Conservation (phyloP, 768 basidiomycete genomes). For the Lanmaoa rubissima region DNA sequence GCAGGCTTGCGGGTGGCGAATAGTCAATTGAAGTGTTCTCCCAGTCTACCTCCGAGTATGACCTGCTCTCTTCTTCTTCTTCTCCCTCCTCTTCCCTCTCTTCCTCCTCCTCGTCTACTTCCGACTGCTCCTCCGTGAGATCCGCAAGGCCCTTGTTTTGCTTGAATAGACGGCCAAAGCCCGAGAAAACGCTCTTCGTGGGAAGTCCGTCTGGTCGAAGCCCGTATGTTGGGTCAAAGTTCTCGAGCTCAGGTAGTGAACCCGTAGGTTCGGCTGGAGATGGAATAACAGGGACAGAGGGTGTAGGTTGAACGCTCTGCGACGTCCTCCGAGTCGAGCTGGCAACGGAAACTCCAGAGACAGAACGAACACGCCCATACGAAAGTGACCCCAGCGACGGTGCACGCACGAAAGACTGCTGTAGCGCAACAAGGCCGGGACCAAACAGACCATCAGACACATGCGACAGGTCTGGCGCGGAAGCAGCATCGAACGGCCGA, state of each 20-base stretch:
- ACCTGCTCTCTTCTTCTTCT: constrained; percentile 23
- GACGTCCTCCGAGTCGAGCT: constrained; percentile 31
- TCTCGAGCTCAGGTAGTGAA: constrained; percentile 56
- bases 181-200: constrained; percentile 74
- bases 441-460: constrained; percentile 17
- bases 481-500: constrained; percentile 38
- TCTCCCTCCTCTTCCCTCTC: constrained; percentile 37
- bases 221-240: constrained; percentile 96
- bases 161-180: constrained; percentile 72
- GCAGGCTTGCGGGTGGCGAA: constrained; percentile 44
- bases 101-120: constrained; percentile 35
- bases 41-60: constrained; percentile 73
- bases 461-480: constrained; percentile 41
- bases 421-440: constrained; percentile 11
- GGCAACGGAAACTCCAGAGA: constrained; percentile 41
- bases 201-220: constrained; percentile 90
- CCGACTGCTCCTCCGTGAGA: constrained; percentile 64
- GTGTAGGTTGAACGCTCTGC: constrained; percentile 16
- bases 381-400: constrained; percentile 19
- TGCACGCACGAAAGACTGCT: constrained; percentile 27
- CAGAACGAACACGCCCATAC: constrained; percentile 36
- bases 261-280: constrained; percentile 24
- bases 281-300: constrained; percentile 21
- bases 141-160: constrained; percentile 73
- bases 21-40: constrained; percentile 52